Percentiles rank a stretch among this genome's conserved stretches.
Evolutionary conservation across 2,329 filamentous ascomycete genomes (phyloP).

Genomic region (Stemphylium lycopersici): DNA sequence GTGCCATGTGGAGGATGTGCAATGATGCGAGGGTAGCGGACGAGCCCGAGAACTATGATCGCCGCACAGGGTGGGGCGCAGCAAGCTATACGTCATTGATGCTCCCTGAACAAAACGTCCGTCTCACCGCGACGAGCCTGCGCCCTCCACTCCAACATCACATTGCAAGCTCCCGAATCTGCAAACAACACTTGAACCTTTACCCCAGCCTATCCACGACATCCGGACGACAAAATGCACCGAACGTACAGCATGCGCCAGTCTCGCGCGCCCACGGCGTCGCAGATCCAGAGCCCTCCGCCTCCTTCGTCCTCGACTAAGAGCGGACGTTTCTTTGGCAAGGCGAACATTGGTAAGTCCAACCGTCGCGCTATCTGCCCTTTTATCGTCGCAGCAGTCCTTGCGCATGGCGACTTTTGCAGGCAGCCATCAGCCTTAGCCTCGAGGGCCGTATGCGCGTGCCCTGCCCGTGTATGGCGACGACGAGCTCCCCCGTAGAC

Average conservation of each 20-base stretch:
- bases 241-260: constrained; percentile 89
- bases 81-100: constrained; percentile 26
- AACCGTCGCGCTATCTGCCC: not conserved
- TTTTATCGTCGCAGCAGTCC: not conserved
- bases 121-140: constrained; percentile 16
- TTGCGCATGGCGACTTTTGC: not conserved
- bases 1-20: constrained; percentile 16
- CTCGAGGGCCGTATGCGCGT: not conserved
- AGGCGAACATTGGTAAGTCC: constrained; percentile 78
- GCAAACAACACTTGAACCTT: not conserved
- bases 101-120: constrained; percentile 32
- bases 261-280: constrained; percentile 92
- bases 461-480: not conserved
- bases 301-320: constrained; percentile 93
- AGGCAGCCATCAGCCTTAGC: not conserved
- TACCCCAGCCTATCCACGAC: not conserved
- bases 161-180: constrained; percentile 5
- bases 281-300: constrained; percentile 87
- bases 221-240: constrained; percentile 70
- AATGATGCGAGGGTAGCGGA: constrained; percentile 13
- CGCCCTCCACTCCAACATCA: constrained; percentile 17
- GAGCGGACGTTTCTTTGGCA: constrained; percentile 85
- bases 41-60: constrained; percentile 17
- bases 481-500: not conserved
- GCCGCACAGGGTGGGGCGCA: constrained; percentile 9